Evolutionary conservation across 2,329 filamentous ascomycete species (phyloP).

Genomic region (Neoascochyta sp.): DNA sequence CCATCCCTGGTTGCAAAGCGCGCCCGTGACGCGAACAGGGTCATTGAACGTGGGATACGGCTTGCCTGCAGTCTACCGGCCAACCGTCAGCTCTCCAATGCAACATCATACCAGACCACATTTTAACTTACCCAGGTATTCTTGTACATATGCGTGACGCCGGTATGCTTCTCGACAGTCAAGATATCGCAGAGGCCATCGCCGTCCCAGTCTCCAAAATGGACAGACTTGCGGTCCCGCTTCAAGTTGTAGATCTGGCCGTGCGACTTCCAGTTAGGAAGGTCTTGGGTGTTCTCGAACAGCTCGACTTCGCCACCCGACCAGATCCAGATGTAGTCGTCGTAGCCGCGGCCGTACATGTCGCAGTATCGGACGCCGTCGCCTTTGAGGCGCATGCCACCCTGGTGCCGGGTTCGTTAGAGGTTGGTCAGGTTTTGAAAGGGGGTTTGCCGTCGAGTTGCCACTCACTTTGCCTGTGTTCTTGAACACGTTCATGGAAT

Average conservation of each 20-base stretch:
- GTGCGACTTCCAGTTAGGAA: conserved; percentile 10
- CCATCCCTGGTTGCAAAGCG: too few species aligned
- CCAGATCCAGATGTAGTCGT: conserved; percentile 15
- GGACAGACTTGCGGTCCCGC: conserved; percentile 27
- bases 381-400: conserved; percentile 17
- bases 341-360: conserved; percentile 24
- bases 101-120: too few species aligned
- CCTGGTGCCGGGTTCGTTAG: conserved; percentile 8
- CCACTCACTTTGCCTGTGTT: conserved; percentile 24
- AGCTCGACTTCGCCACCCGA: conserved; percentile 5
- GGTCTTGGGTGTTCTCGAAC: conserved; percentile 4
- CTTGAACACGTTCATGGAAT: too few species aligned
- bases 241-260: conserved; percentile 10
- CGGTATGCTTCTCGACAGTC: conserved; percentile 24
- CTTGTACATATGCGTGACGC: conserved; percentile 21
- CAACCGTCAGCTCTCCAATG: too few species aligned
- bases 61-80: too few species aligned
- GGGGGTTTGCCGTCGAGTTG: conserved; percentile 20
- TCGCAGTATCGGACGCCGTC: conserved; percentile 32
- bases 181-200: conserved; percentile 39
- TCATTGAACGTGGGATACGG: too few species aligned
- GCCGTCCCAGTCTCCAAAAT: conserved; percentile 40
- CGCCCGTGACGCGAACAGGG: too few species aligned
- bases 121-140: too few species aligned
- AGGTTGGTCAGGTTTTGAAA: not conserved